Evolutionary conservation across 495 filamentous ascomycete genomes (phyloP).

Genomic region (Penicillium herquei): DNA sequence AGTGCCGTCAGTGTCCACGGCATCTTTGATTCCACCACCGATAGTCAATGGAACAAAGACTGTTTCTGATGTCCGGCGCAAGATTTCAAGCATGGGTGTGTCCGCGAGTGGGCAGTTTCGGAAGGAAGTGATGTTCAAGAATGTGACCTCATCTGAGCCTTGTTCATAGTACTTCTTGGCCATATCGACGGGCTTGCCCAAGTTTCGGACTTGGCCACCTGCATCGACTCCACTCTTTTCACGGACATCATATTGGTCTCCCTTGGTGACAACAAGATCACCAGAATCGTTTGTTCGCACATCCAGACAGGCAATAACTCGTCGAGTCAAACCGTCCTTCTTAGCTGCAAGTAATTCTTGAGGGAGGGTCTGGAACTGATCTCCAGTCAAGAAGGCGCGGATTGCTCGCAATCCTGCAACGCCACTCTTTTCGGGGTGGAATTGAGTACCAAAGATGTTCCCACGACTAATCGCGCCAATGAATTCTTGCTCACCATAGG

Average conservation of each 20-base stretch:
- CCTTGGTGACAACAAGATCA: constrained; percentile 96
- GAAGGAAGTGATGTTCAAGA: constrained; percentile 97
- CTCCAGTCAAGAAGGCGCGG: constrained; percentile 78
- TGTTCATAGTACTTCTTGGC: constrained; percentile 93
- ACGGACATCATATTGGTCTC: constrained; percentile 99
- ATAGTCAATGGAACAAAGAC: constrained; percentile 98
- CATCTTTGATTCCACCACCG: constrained; percentile 91
- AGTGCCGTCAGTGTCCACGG: constrained; percentile 85
- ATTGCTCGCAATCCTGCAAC: constrained; percentile 80
- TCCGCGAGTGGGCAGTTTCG: constrained; percentile 89
- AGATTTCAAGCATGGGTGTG: constrained; percentile 91
- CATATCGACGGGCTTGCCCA: constrained; percentile 96
- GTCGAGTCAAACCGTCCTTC: constrained; percentile 72
- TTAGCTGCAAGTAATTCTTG: constrained; percentile 20
- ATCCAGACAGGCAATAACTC: constrained; percentile 94
- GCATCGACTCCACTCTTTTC: constrained; percentile 64
- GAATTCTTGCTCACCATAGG: constrained; percentile 86
- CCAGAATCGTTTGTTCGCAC: constrained; percentile 95
- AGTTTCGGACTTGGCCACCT: constrained; percentile 79
- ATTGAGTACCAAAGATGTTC: constrained; percentile 89
- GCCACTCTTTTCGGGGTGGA: constrained; percentile 97
- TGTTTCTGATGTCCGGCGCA: constrained; percentile 80
- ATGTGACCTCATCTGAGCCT: constrained; percentile 94
- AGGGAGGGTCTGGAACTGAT: constrained; percentile 45
- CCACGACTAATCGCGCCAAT: constrained; percentile 83